phyloP scores from a whole-genome alignment of 352 stramenopile genomes.

The Pythium dissimile region DNA sequence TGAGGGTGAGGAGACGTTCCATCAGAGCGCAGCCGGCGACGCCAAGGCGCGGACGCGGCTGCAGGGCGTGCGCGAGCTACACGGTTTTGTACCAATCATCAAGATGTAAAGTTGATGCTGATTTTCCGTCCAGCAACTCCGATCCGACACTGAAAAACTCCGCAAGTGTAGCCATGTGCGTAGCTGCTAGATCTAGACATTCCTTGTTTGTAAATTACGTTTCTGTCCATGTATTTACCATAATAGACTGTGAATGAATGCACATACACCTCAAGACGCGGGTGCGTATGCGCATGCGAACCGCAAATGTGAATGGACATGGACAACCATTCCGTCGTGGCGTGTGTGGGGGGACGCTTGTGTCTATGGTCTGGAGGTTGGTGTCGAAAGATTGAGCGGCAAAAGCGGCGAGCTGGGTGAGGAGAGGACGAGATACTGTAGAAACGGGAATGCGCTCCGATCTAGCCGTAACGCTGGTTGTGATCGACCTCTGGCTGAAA shows the following conservation, averaged over 20 bases:
- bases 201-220: slow-evolving; percentile 15
- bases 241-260: slow-evolving; percentile 23
- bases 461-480: slow-evolving; percentile 73
- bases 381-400: not conserved
- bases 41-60: slow-evolving; percentile 25
- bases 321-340: not conserved
- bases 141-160: not conserved
- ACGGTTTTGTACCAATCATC: slow-evolving; percentile 27
- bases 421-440: not conserved
- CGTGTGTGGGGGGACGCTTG: not conserved
- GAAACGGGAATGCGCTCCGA: not conserved
- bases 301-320: no score
- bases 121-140: not conserved
- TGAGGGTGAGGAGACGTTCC: slow-evolving; percentile 1
- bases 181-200: slow-evolving; percentile 7
- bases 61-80: slow-evolving; percentile 19
- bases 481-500: slow-evolving; percentile 77
- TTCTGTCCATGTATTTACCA: slow-evolving; percentile 15
- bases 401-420: not conserved
- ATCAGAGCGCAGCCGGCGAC: not conserved
- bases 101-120: slow-evolving; percentile 24
- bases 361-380: not conserved
- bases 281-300: slow-evolving; percentile 10
- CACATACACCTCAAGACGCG: not conserved
- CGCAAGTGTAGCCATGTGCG: slow-evolving; percentile 23